Evolutionary conservation across 768 basidiomycete species (phyloP), one percentile per base, ranked within the genome.

Genomic region (Mrakia hoshinonis): DNA sequence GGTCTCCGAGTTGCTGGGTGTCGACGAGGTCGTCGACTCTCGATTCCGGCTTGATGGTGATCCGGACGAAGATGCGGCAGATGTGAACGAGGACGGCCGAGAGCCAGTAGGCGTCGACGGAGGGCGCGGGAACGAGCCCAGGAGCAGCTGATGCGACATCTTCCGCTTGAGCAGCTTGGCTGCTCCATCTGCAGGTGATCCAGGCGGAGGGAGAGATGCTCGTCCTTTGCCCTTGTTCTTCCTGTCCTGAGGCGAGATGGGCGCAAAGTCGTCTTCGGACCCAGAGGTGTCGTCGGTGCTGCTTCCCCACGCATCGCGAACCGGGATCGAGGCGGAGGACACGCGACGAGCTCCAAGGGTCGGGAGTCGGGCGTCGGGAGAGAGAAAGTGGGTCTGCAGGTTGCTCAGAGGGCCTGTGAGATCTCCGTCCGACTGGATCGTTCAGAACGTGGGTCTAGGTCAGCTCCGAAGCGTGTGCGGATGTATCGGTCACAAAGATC

Each of bases 311-410:
- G 10, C 58, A 20, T 34, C 36, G 1, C 34, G 34, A 10, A 22
- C 11, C 18, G 58, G 4, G 3, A n/a, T 15, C 15, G 26, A 13
- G 54, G 54, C 29, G 54, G 26, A 34, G 54, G 29, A 7, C 26
- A 31, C 29, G 15, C 20, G 15, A 5, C 58, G 58, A 38, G 31
- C 31, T 7, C 31, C 20, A 3, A 26, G 58, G 6, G 34, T 22
- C 36, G 58, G 22, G 58, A 39, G 31, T 36, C 58, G 58, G 0
- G 58, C n/a, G 34, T 61, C 36, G 11, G 58, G 58, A 3, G 58
- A 61, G 58, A 61, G 58, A 34, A 61, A 61, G 58, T 39, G 58
- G 36, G 58, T n/a, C 36, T 61, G 58, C 31, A 61, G 34, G 20
- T 15, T 18, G 31, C 31, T 22, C 1, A 61, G 58, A 36, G 58